A percentile compares a stretch with the other conserved stretches of the same genome.
Evolutionary conservation across 2,329 filamentous ascomycete genomes (phyloP).

Genomic region (Sporothrix phasma): DNA sequence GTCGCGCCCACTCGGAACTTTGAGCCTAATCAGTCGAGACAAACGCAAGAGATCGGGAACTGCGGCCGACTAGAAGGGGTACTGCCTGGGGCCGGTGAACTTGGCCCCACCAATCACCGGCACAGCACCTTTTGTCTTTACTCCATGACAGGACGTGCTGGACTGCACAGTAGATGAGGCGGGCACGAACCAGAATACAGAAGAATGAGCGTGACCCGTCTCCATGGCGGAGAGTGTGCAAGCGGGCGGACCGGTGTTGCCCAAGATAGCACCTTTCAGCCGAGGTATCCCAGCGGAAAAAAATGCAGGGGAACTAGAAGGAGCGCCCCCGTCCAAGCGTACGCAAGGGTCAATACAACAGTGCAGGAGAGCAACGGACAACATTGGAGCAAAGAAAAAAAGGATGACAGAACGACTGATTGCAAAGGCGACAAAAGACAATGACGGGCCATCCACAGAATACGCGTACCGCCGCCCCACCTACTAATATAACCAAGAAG

Average conservation of each 20-base stretch:
- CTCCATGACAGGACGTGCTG: conserved; percentile 31
- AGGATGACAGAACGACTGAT: not conserved
- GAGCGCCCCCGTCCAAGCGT: not conserved
- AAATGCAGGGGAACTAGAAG: not conserved
- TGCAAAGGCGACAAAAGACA: not conserved
- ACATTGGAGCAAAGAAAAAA: not conserved
- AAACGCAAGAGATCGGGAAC: conserved; percentile 40
- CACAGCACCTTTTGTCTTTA: conserved; percentile 21
- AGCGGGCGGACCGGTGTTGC: too few relatives aligned
- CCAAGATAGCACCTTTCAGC: too few relatives aligned
- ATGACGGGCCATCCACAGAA: not conserved
- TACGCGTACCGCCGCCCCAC: not conserved
- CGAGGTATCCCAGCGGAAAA: too few relatives aligned
- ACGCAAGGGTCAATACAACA: not conserved
- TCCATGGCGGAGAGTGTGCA: conserved; percentile 27
- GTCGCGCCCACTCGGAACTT: conserved; percentile 40
- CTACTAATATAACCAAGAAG: too few relatives aligned
- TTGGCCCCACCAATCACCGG: conserved; percentile 21
- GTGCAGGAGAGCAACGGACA: not conserved
- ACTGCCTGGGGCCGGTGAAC: conserved; percentile 39
- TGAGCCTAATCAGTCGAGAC: conserved; percentile 40
- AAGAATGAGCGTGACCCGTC: conserved; percentile 29
- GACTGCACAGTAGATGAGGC: conserved; percentile 33
- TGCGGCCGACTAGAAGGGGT: conserved; percentile 38
- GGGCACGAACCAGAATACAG: conserved; percentile 38